phyloP scores from a whole-genome alignment of 1,284 basidiomycete genomes.

The Malassezia brasiliensis region DNA sequence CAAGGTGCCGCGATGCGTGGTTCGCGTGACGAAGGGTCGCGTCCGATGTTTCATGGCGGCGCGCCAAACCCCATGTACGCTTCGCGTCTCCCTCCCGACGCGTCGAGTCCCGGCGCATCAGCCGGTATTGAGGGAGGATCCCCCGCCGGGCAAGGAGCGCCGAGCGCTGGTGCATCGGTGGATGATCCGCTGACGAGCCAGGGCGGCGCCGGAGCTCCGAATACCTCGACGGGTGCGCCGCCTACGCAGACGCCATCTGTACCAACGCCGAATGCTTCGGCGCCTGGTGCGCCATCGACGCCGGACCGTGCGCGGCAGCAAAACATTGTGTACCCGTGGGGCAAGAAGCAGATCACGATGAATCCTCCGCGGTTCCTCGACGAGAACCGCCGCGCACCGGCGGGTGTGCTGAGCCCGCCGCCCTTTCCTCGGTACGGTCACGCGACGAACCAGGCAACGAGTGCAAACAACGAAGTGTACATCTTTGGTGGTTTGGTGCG shows the following conservation, averaged over 20 bases:
- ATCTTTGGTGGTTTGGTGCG: slow-evolving; percentile 93
- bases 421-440: slow-evolving; percentile 98
- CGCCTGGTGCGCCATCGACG: background rate
- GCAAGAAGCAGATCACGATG: slow-evolving; percentile 39
- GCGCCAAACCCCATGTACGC: background rate
- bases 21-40: slow-evolving; percentile 3
- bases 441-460: slow-evolving; percentile 71
- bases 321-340: slow-evolving; percentile 46
- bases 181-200: background rate
- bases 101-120: background rate
- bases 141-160: background rate
- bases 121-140: background rate
- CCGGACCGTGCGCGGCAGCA: slow-evolving; percentile 15
- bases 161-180: background rate
- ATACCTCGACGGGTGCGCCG: background rate
- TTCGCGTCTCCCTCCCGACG: background rate
- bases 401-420: slow-evolving; percentile 45
- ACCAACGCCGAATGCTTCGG: background rate
- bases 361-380: slow-evolving; percentile 47
- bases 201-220: background rate
- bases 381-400: slow-evolving; percentile 40
- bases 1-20: background rate
- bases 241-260: background rate
- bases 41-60: background rate
- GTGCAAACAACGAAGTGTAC: slow-evolving; percentile 76